Evolutionary conservation across 2,329 filamentous ascomycete genomes (phyloP), one percentile per base, ranked within the genome.

Genomic region (Sclerotinia borealis): DNA sequence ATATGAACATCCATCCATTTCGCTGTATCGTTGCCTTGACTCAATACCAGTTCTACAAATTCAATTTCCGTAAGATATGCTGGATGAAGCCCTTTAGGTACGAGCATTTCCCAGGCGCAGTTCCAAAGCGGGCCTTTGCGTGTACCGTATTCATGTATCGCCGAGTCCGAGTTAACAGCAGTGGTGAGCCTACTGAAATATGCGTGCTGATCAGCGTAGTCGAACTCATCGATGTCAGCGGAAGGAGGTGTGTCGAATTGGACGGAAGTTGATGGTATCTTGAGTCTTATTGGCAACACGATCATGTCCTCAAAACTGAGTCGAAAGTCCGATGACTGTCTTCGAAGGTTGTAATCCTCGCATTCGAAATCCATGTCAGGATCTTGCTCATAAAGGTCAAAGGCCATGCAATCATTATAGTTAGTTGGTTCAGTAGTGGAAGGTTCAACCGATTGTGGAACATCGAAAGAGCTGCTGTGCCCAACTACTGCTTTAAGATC

Each of bases 91-190:
- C 61, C 65, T 45, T 58, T 56, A 31, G 51, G 49, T 9, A 64
- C 64, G 13, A 67, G 60, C n/a, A 66, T 51, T 29, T 37, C 50
- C 43, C 37, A 63, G 6, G 63, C 66, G 27, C 36, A 64, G 17
- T 65, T 43, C 66, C 66, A 67, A 13, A 67, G 56, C 9, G 63
- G 22, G 11, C 66, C 66, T 41, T 61, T 41, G 2, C 59, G 62
- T 36, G 41, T 29, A 45, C 19, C 29, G 41, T 64, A 67, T 54
- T 67, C 61, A 29, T 61, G 43, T 22, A 25, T 37, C 27, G 63
- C 64, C 5, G 59, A 41, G 10, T 39, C 45, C 29, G 56, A 49
- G n/a, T 59, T 55, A 17, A 52, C 45, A 52, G 52, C 39, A 25
- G 55, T 54, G 19, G 45, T 50, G 7, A 58, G 41, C 15, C 37